phyloP scores from a whole-genome alignment of 75 land plant species.

The Cryptomeria japonica region DNA sequence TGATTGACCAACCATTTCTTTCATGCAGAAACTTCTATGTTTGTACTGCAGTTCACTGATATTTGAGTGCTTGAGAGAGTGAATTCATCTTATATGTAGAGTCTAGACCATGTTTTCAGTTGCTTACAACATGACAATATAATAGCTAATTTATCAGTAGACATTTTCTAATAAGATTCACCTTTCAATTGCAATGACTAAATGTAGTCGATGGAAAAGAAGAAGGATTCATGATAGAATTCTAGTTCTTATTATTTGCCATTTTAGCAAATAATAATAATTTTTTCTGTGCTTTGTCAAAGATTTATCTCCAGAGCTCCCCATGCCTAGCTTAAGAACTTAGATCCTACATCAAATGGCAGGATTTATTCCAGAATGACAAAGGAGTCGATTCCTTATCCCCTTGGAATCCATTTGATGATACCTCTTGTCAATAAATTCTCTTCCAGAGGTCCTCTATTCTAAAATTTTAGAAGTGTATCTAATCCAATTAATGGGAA shows the following conservation, averaged over 20 bases:
- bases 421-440: background rate
- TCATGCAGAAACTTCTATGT: background rate
- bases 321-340: background rate
- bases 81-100: background rate
- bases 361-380: background rate
- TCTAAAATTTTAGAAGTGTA: background rate
- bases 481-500: background rate
- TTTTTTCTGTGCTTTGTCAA: background rate
- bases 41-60: background rate
- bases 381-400: background rate
- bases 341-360: background rate
- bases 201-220: background rate
- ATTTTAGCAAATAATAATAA: background rate
- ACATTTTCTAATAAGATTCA: background rate
- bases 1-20: background rate
- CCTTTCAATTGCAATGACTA: background rate
- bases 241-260: background rate
- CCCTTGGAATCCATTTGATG: background rate
- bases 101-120: background rate
- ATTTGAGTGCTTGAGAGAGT: background rate
- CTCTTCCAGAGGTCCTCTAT: background rate
- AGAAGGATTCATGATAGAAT: background rate
- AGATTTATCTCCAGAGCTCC: background rate
- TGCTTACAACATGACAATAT: background rate
- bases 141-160: background rate